Evolutionary conservation across 257 asterid species (phyloP).

Genomic region (Nicotiana benthamiana): DNA sequence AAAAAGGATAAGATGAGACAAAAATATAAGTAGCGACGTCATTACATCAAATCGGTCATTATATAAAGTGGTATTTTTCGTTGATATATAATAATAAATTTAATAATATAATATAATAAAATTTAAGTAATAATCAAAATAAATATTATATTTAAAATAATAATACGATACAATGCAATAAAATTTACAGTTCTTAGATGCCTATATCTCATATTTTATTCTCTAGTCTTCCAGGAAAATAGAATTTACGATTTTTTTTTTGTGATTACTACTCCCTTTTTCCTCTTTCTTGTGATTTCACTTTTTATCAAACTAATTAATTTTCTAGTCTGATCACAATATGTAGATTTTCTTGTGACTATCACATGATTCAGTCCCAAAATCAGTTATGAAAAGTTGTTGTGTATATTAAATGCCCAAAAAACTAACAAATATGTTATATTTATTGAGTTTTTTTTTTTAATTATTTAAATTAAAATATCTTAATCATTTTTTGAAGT

Average conservation of each 20-base stretch:
- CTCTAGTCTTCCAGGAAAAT: neutral
- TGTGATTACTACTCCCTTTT: neutral
- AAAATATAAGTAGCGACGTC: too few relatives aligned
- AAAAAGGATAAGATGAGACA: neutral
- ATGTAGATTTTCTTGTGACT: conserved; percentile 5
- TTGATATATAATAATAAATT: too few relatives aligned
- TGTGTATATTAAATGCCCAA: neutral
- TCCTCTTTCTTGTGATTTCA: neutral
- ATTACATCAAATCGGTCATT: too few relatives aligned
- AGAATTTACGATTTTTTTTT: neutral
- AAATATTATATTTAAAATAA: too few relatives aligned
- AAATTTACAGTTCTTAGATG: neutral
- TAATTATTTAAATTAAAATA: neutral
- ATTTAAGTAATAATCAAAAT: too few relatives aligned
- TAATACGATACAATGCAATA: too few relatives aligned
- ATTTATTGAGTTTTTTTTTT: neutral
- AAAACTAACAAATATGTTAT: neutral
- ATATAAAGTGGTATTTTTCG: neutral
- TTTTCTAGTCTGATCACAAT: neutral
- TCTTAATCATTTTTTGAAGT: neutral
- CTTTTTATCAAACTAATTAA: neutral
- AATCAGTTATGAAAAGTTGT: neutral
- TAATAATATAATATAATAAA: too few relatives aligned
- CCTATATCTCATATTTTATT: neutral
- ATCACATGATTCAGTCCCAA: conserved; percentile 4